Base-by-base conservation (phyloP, 1,284 basidiomycete genomes). In the Kwoniella shivajii region DNA sequence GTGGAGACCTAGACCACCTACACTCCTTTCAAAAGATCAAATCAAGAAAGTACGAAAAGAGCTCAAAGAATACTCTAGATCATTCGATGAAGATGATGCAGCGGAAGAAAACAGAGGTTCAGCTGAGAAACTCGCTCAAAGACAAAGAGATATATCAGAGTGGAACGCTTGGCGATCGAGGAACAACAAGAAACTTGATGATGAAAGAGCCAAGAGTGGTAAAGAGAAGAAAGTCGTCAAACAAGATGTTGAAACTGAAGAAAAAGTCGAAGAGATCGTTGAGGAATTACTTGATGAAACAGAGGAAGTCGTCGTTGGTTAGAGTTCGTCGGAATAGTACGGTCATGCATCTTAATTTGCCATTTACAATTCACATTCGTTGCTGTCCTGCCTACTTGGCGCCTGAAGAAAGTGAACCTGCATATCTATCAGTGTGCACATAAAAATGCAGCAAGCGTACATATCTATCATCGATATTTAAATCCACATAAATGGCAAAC, bases 41-140 rank as follows among this genome's bases (percentile, higher is more conserved):
- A 65, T 63, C 51, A 88, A 88, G 69, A 85, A 84, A 58, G 87
- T 99, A 59, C 85, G 92, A 64, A 89, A 88, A 78, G 96, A 93
- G 75, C 83, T 99, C 68, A 86, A 89, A 66, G 95, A 99, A 75
- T 95, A 88, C 82, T 90, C 91, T 69, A 86, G 91, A 29, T 80
- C 83, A 43, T 99, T 99, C 78, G 96, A 99, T 60, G 95, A 99
- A 80, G 92, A 95, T 72, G 96, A 99, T 75, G 90, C 92, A 42
- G 87, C 90, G 31, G 93, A 97, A 78, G 92, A 95, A 80, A 92
- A 88, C 79, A 91, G 89, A 71, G 89, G 95, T 66, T 92, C 89
- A 62, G 91, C 93, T 6, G 95, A 98, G 79, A 85, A 97, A 56
- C 85, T 95, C 67, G 92, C 93, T 34, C 86, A 88, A 63, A 86